Base-by-base conservation (phyloP, 768 basidiomycete species). In the Agaricus subrufescens region DNA sequence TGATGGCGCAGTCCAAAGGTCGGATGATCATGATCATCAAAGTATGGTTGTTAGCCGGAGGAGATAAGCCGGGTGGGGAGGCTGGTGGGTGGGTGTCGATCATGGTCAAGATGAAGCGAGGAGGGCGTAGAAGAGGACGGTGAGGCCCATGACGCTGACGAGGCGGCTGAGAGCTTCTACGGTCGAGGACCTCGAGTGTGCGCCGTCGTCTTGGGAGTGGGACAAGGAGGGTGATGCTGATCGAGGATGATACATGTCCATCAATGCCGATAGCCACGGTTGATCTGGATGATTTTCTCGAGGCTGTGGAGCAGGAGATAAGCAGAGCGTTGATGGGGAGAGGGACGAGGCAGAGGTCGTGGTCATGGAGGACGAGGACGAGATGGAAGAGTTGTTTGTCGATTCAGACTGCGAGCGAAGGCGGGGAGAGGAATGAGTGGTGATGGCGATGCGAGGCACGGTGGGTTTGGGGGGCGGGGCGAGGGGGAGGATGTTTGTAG, bases 401-500 rank as follows among this genome's bases (percentile, higher is more conserved):
- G 49, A 51, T 38, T 15, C 15, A 4, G 49, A 50, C n/a, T 50
- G 44, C 4, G 46, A 58, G 11, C 51, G 39, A 14, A 12, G 4
- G 19, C 57, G 57, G 8, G 50, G 15, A 2, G 42, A 23, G 34
- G 34, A 10, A 23, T 23, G 19, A 19, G 19, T 19, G 19, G 19
- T 34, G 30, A 14, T 27, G 46, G 25, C 4, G 46, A 7, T 9
- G 39, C 29, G 50, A 15, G 12, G 3, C 3, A 47, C 5, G 19
- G 38, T 9, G 11, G 52, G 34, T 29, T 50, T 49, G 6, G 65
- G 37, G 12, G 65, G 64, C 0, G 68, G 56, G 1, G 63, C 62
- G 26, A 69, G 66, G 4, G 66, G 65, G 34, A 66, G 65, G 31
- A 67, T 65, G 10, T 63, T 63, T 14, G 65, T 61, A 0, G 66